These are phyloP conservation scores for Metarhizium brunneum DNA, from an alignment of 2,329 filamentous ascomycete species.

Conservation along the genomic window DNA sequence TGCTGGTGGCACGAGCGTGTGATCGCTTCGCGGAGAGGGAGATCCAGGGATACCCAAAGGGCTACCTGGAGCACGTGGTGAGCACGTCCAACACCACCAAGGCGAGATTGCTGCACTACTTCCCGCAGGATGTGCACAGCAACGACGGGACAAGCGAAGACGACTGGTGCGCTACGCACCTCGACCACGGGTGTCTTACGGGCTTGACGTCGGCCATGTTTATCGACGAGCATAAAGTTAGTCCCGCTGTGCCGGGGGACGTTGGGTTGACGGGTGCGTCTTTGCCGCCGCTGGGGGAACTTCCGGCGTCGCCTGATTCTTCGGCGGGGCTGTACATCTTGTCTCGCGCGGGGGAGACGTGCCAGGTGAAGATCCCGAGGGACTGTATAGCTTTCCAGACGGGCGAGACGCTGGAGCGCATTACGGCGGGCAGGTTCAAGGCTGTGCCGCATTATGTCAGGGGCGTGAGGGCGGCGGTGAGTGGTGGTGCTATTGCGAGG, in stretches of 20 bases:
- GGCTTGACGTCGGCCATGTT: constrained; percentile 95
- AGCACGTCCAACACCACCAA: constrained; percentile 81
- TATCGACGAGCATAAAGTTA: constrained; percentile 59
- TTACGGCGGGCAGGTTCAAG: constrained; percentile 84
- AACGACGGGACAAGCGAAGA: constrained; percentile 47
- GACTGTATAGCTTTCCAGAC: constrained; percentile 96
- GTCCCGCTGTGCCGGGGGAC: constrained; percentile 22
- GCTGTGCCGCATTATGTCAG: constrained; percentile 94
- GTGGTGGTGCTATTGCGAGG: constrained; percentile 50
- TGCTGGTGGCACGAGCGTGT: constrained; percentile 81
- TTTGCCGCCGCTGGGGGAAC: constrained; percentile 54
- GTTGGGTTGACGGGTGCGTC: constrained; percentile 15
- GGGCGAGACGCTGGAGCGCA: constrained; percentile 81
- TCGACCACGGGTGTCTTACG: constrained; percentile 90
- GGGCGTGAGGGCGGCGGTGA: constrained; percentile 52
- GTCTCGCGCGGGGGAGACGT: constrained; percentile 68
- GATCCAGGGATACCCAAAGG: constrained; percentile 64
- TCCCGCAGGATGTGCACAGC: constrained; percentile 44
- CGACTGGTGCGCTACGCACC: constrained; percentile 88
- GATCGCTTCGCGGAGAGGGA: constrained; percentile 76
- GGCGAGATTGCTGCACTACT: constrained; percentile 88
- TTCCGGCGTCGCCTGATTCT: constrained; percentile 69
- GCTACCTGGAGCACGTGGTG: constrained; percentile 82
- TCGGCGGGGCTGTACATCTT: constrained; percentile 88
- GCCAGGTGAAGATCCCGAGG: constrained; percentile 86